Evolutionary conservation across 345 rosid species (phyloP).

Genomic region (Adansonia digitata): DNA sequence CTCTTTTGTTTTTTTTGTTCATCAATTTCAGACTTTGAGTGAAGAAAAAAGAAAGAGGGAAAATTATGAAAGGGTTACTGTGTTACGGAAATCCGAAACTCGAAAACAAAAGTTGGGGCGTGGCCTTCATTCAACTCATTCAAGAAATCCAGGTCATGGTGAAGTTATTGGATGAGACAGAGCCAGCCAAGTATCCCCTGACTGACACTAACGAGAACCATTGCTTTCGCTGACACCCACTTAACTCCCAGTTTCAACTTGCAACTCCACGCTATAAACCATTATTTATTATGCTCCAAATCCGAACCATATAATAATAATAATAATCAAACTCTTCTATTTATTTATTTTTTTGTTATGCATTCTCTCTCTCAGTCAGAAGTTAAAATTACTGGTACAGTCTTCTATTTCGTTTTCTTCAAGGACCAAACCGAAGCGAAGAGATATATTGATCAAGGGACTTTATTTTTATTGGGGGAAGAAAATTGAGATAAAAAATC

Average conservation of each 20-base stretch:
- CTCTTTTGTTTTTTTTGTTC: no score
- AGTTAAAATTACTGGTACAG: no score
- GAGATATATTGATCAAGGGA: not conserved
- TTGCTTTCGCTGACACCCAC: not conserved
- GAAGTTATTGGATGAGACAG: not conserved
- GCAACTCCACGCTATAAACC: no score
- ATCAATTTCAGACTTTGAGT: no score
- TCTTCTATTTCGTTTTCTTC: not conserved
- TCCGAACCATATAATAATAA: no score
- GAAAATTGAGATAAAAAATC: not conserved
- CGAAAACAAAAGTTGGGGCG: not conserved
- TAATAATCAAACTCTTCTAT: no score
- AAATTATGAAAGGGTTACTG: no score
- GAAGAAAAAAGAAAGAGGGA: no score
- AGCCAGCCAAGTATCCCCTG: not conserved
- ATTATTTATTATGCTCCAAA: no score
- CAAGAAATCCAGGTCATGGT: not conserved
- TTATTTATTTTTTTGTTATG: no score
- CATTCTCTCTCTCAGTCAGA: no score
- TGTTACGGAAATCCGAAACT: not conserved
- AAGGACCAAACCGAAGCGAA: not conserved
- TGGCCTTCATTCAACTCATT: not conserved
- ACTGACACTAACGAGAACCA: not conserved
- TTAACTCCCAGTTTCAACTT: constrained; percentile 2
- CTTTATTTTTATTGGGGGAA: no score